Evolutionary conservation across 352 stramenopile species (phyloP).

Genomic region (Aphanomyces euteiches): DNA sequence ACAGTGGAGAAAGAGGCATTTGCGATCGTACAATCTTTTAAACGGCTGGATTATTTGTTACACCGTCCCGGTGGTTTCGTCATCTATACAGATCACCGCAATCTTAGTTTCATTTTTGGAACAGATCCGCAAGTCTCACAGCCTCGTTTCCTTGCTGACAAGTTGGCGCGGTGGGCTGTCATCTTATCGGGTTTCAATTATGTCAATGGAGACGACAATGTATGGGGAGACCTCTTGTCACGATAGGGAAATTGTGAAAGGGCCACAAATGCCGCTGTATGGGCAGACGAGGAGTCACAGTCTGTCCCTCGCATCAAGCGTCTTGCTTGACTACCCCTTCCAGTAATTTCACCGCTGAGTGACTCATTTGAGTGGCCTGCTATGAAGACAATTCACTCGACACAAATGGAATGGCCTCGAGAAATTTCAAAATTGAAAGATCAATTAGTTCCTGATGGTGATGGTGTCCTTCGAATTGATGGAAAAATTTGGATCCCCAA

Average conservation of each 20-base stretch:
- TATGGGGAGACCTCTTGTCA: constrained; percentile 39
- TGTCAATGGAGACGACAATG: constrained; percentile 32
- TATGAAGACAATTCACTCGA: neutral
- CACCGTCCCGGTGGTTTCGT: constrained; percentile 27
- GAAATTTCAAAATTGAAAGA: constrained; percentile 28
- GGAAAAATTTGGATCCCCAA: too few species aligned
- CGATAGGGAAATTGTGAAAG: constrained; percentile 26
- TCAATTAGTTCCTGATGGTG: too few species aligned
- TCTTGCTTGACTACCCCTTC: neutral
- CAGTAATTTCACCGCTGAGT: neutral
- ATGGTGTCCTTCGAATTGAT: too few species aligned
- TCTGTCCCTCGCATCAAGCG: neutral
- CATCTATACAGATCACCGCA: constrained; percentile 36
- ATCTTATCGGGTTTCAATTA: constrained; percentile 34
- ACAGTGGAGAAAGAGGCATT: constrained; percentile 38
- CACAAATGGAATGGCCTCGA: neutral
- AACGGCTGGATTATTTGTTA: constrained; percentile 33
- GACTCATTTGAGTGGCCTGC: neutral
- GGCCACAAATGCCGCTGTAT: neutral
- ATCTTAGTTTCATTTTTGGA: constrained; percentile 35
- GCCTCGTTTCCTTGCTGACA: constrained; percentile 35
- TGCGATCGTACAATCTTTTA: constrained; percentile 35
- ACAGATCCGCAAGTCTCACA: neutral
- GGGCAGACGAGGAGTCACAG: constrained; percentile 26
- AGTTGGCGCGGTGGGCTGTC: constrained; percentile 35